Conservation (phyloP, 257 asterid species). For the Solanum habrochaites region DNA sequence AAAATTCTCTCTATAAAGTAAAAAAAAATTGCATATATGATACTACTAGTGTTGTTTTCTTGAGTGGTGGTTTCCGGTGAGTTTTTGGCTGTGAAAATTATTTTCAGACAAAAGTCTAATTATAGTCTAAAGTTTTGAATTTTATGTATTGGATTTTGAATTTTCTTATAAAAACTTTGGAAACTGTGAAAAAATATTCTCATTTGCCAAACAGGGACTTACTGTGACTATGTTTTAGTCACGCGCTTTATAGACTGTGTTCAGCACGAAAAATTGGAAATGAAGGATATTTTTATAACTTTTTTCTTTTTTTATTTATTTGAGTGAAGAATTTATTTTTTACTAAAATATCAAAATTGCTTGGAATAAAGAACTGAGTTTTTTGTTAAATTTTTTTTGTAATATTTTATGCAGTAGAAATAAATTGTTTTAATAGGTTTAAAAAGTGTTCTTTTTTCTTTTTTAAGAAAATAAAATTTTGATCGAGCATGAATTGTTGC, state of each 20-base stretch:
- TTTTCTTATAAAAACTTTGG: not conserved
- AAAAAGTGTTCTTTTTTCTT: fast-evolving
- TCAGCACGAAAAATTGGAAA: not conserved
- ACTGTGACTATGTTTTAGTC: not conserved
- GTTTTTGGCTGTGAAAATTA: not conserved
- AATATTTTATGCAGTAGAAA: not conserved
- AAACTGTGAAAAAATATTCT: not conserved
- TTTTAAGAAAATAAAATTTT: no score
- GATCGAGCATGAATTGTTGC: not conserved
- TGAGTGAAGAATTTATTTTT: not conserved
- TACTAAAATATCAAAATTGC: not conserved
- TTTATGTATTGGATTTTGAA: not conserved
- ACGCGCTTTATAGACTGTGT: not conserved
- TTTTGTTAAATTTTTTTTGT: no score
- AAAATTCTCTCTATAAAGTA: not conserved
- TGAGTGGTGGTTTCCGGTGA: not conserved
- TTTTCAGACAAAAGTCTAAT: not conserved
- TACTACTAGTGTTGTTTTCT: not conserved
- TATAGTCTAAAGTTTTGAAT: not conserved
- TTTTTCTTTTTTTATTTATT: not conserved
- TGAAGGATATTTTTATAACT: not conserved
- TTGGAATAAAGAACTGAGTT: not conserved
- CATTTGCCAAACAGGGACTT: not conserved
- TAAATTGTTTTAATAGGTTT: not conserved
- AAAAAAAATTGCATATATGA: not conserved